These are phyloP conservation scores for Durio zibethinus DNA, from an alignment of 345 rosid genomes.

Conservation along the genomic window DNA sequence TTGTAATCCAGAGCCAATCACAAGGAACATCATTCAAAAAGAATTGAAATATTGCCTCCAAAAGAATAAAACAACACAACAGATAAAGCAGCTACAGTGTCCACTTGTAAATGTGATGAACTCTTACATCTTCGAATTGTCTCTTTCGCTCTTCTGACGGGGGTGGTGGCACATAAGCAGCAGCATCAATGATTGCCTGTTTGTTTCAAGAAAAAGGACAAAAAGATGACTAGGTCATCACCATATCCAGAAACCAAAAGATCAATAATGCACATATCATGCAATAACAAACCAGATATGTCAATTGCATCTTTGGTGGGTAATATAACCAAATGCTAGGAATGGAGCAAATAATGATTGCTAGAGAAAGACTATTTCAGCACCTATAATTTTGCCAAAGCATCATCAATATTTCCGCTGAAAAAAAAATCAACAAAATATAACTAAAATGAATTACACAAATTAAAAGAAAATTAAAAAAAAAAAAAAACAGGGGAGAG, in stretches of 20 bases:
- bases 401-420: constrained; percentile 95
- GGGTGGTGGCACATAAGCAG: constrained; percentile 89
- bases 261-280: not conserved
- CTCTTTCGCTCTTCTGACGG: constrained; percentile 96
- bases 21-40: not conserved
- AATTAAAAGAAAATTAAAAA: not conserved
- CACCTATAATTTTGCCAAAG: constrained; percentile 82
- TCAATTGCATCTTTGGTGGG: not conserved
- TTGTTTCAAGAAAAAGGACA: constrained; percentile 15
- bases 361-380: not conserved
- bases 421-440: too few relatives aligned
- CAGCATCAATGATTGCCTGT: constrained; percentile 84
- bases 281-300: not conserved
- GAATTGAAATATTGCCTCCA: not conserved
- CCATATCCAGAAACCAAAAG: not conserved
- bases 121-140: constrained; percentile 68
- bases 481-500: constrained; percentile 12
- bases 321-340: not conserved
- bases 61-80: not conserved
- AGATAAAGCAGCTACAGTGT: not conserved
- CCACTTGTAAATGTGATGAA: not conserved
- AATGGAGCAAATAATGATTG: not conserved
- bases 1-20: constrained; percentile 12
- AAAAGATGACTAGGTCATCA: not conserved
- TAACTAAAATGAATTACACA: constrained; percentile 8